Base-by-base conservation (phyloP, 2,329 filamentous ascomycete species). In the Phyllosticta capitalensis region DNA sequence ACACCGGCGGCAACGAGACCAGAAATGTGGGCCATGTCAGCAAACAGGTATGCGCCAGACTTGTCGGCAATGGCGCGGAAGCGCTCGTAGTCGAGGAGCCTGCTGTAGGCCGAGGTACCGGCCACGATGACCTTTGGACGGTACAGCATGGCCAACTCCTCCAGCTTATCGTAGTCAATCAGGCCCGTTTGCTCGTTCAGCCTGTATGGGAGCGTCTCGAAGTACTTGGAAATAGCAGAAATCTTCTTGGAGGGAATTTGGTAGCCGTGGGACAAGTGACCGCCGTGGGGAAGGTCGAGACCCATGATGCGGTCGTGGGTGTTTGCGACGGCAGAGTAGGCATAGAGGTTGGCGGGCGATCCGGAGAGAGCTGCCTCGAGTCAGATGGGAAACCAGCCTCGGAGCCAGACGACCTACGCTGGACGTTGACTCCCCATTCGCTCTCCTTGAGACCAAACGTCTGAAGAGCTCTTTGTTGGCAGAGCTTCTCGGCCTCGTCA, bases 391-490 rank as follows among this genome's bases (percentile, higher is more conserved):
- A 56, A 58, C 20, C 56, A 53, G 60, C 19, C 12, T 10, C 19
- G 14, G 21, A 24, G 26, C 50, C 33, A 52, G 12, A 22, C 24
- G 17, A 69, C 72, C 63, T 61, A 75, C 89, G 91, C 81, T 99
- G 94, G 62, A 99, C 94, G 73, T 99, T 99, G 79, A 99, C 94
- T 74, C 94, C 94, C 94, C 94, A 99, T 81, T 95, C 91, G 67
- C 85, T 83, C 19, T 87, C 73, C 77, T 95, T 89, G 66, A 95
- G 79, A 72, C 90, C 83, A 82, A 97, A 99, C 61, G 92, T 88
- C 78, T 90, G 83, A 64, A 99, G 87, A 65, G 94, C 94, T 78
- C 94, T 88, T 75, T 85, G 83, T 81, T 99, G 94, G 84, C 94
- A 99, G 63, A 94, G 88, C 66, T 89, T 83, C 83, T 99, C 94